phyloP scores from a whole-genome alignment of 257 asterid genomes.

The Solanum medicagineum region DNA sequence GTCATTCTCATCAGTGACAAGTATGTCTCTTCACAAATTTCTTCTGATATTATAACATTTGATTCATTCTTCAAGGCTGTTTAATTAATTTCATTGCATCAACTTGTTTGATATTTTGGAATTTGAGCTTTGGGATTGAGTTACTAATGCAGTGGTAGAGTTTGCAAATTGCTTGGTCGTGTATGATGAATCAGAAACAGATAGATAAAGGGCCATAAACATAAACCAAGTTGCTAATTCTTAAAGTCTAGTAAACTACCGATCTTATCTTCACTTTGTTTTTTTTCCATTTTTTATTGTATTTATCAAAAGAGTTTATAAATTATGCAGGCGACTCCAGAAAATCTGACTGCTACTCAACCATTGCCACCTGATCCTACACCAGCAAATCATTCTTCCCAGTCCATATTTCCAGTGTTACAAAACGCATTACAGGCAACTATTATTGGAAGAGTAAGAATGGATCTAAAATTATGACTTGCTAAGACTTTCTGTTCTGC shows the following conservation, averaged over 20 bases:
- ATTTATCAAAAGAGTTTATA: neutral
- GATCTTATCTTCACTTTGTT: neutral
- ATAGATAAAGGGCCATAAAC: neutral
- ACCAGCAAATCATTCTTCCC: slow-evolving; percentile 31
- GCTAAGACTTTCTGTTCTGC: neutral
- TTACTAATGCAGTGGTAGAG: neutral
- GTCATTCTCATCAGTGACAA: neutral
- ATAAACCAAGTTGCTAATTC: neutral
- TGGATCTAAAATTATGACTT: neutral
- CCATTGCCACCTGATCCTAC: slow-evolving; percentile 36
- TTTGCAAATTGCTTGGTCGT: neutral
- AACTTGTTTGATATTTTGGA: neutral
- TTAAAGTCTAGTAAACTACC: neutral
- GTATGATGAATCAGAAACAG: neutral
- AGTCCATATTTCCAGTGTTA: slow-evolving; percentile 41
- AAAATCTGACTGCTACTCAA: slow-evolving; percentile 21
- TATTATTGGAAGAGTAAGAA: slow-evolving; percentile 62
- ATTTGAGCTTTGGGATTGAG: neutral
- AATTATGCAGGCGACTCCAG: slow-evolving; percentile 50
- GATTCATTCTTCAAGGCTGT: neutral
- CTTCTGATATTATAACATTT: neutral
- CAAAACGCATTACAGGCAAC: slow-evolving; percentile 58
- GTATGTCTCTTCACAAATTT: neutral
- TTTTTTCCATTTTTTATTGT: neutral
- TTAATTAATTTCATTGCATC: neutral